Base-by-base conservation (phyloP, 345 rosid genomes). In the Geranium brycei region DNA sequence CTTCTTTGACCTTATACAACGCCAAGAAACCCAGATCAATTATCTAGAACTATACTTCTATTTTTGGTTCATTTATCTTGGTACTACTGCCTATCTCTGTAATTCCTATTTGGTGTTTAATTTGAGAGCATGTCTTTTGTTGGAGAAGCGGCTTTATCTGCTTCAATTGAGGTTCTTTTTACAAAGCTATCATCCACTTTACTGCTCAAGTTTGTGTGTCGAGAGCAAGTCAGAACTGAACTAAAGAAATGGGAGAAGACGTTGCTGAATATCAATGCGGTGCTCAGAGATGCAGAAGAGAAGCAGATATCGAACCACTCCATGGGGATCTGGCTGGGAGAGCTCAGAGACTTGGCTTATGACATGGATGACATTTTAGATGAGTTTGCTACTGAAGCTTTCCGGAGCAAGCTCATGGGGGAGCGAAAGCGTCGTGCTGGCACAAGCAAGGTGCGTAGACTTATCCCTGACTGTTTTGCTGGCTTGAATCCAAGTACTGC, bases 341-440 rank as follows among this genome's bases (percentile, higher is more conserved):
- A 73, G 5, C 64, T 70, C 13, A 19, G 32, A 41, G 47, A 66
- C 55, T 31, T 72, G 64, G 75, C 79, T 16, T 68, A 72, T 3
- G 73, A 75, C 16, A 12, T 59, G 0, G 69, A 75, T 1, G 73
- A 72, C 10, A 10, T 78, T 0, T 35, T 70, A 11, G 77, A 73
- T 3, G 73, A 70, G 32, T 51, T 75, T 3, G 15, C 53, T 28
- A 23, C 64, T 2, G 64, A 68, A 57, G 58, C 53, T 47, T 47
- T 47, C 53, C 53, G 53, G 14, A 8, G 53, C 53, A 47, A 47
- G 53, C 53, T 47, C 13, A 47, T 47, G 53, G 14, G 53, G 53
- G 15, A 47, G 53, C 53, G 17, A 3, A 14, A 12, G 47, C 66
- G 23, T 2, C 58, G 63, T 1, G 6, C 19, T 6, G 8, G 57